Evolutionary conservation across 2,329 filamentous ascomycete species (phyloP), one percentile per base, ranked within the genome.

Genomic region (Rhynchosporium graminicola): DNA sequence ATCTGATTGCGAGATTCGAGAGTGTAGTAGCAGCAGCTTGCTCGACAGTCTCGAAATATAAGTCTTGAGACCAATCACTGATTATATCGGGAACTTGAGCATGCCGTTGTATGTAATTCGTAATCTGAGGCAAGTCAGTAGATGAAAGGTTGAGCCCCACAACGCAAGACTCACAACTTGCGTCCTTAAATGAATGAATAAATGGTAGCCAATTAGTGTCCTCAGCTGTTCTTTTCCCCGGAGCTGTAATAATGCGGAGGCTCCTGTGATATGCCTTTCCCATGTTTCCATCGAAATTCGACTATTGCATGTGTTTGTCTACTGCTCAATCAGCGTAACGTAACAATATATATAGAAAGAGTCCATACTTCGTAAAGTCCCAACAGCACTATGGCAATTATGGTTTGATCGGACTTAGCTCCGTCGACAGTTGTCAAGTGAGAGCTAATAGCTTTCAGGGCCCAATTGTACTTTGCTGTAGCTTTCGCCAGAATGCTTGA

Each of bases 241-340:
- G 67, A 83, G 74, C 57, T 75, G 76, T 12, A 82, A 78, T 20
- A 85, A 73, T 3, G 78, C 76, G 2, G 78, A 77, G 3, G 82
- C 82, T 4, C 82, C 82, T 48, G 78, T 80, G 48, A 83, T 77
- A 67, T 85, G 82, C 60, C 82, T 76, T 57, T 82, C 79, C 79
- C 82, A 84, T 2, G 80, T 79, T 43, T 76, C 74, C 71, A 83
- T 77, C 0, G 80, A 82, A 59, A 78, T 76, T 9, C 61, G 64
- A 36, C 62, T 65, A 15, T 61, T 63, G 45, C 68, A 70, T 4
- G 67, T 70, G 50, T 70, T 71, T 46, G 65, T 68, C 70, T 71
- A 33, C 13, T 28, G 45, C 5, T 20, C 10, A 26, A 15, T 57
- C 43, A 59, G 55, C 9, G 6, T 2, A 15, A 12, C 2, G 20